Percentiles rank a stretch among this genome's conserved stretches.
phyloP scores from a whole-genome alignment of 129 eudicot species.

The Logfia minima region DNA sequence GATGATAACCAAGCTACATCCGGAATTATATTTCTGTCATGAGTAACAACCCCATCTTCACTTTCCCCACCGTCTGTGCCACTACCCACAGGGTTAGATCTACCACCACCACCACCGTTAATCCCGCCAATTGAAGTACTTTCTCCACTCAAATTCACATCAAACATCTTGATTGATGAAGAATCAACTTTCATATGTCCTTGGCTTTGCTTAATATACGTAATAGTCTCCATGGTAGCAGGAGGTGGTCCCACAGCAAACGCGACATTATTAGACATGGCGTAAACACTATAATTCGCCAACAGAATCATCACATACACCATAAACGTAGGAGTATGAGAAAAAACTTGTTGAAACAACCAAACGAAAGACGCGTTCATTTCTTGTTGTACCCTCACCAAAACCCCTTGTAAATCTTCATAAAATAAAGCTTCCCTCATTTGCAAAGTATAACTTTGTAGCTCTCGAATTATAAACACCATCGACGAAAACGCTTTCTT shows the following conservation, averaged over 20 bases:
- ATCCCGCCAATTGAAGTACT: slow-evolving; percentile 58
- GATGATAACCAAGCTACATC: slow-evolving; percentile 42
- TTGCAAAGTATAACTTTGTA: slow-evolving; percentile 74
- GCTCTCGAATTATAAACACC: slow-evolving; percentile 95
- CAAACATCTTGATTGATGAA: slow-evolving; percentile 42
- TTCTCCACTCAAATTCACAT: slow-evolving; percentile 45
- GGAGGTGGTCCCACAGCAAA: slow-evolving; percentile 42
- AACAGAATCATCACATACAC: slow-evolving; percentile 83
- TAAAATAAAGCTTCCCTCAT: slow-evolving; percentile 75
- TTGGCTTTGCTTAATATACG: background rate
- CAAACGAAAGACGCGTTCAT: slow-evolving; percentile 97
- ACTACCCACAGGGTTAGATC: slow-evolving; percentile 49
- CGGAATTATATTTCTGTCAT: slow-evolving; percentile 39
- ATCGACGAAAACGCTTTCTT: slow-evolving; percentile 89
- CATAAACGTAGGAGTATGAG: slow-evolving; percentile 88
- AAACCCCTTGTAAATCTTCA: slow-evolving; percentile 78
- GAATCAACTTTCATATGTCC: slow-evolving; percentile 42
- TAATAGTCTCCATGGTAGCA: slow-evolving; percentile 38
- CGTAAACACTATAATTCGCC: slow-evolving; percentile 83
- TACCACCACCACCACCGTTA: slow-evolving; percentile 82
- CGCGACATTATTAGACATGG: slow-evolving; percentile 56
- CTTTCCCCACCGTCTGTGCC: slow-evolving; percentile 77
- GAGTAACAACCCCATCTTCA: slow-evolving; percentile 35
- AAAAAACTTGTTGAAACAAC: slow-evolving; percentile 91
- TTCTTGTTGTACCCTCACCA: slow-evolving; percentile 73